phyloP scores from a whole-genome alignment of 306 rosid genomes.

The Clitoria ternatea region DNA sequence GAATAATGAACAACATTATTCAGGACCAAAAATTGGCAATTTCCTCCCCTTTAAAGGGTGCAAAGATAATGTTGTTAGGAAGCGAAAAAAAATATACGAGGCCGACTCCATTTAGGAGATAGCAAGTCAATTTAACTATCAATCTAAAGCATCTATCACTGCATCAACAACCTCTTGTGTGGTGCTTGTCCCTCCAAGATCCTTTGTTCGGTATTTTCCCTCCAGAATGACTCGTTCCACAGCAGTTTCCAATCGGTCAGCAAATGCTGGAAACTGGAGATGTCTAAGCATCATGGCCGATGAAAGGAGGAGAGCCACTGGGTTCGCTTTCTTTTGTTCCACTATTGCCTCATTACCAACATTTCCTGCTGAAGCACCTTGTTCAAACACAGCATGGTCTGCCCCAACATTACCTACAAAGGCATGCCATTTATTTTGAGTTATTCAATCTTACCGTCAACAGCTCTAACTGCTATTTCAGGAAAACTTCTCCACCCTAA shows the following conservation, averaged over 20 bases:
- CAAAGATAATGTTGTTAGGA: neutral
- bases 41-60: conserved; percentile 13
- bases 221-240: conserved; percentile 67
- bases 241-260: conserved; percentile 83
- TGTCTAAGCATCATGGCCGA: conserved; percentile 98
- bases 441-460: neutral
- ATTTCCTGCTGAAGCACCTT: conserved; percentile 97
- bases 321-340: conserved; percentile 76
- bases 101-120: conserved; percentile 6
- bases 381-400: conserved; percentile 88
- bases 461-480: neutral
- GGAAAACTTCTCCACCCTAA: neutral
- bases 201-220: conserved; percentile 70
- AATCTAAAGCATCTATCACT: conserved; percentile 59
- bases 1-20: conserved; percentile 25
- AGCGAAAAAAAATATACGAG: conserved; percentile 13
- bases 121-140: conserved; percentile 27
- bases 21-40: conserved; percentile 19
- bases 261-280: conserved; percentile 88
- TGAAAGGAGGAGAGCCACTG: conserved; percentile 86
- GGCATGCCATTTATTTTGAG: neutral
- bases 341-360: conserved; percentile 61
- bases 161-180: conserved; percentile 89
- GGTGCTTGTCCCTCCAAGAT: conserved; percentile 80
- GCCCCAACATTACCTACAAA: conserved; percentile 90